Percentiles rank a stretch among this genome's conserved stretches.
These are phyloP conservation scores for Alternaria tenuissima DNA, from an alignment of 2,329 filamentous ascomycete species.

Conservation along the genomic window DNA sequence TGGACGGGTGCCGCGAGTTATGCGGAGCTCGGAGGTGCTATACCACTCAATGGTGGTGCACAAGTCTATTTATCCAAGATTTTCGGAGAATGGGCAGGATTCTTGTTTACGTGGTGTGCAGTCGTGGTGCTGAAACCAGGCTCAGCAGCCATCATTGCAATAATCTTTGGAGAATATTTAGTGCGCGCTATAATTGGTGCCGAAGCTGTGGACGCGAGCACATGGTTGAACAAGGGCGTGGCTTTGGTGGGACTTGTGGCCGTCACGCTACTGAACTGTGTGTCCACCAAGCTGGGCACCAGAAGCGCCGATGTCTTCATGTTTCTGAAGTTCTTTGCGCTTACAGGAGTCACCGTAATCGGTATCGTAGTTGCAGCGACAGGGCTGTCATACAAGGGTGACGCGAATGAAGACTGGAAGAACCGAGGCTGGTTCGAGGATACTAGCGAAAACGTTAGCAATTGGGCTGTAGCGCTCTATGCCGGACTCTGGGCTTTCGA, in stretches of 20 bases:
- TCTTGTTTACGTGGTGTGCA: conserved; percentile 95
- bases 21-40: conserved; percentile 93
- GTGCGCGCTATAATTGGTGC: conserved; percentile 85
- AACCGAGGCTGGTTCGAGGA: conserved; percentile 85
- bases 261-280: conserved; percentile 86
- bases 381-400: conserved; percentile 78
- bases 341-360: conserved; percentile 84
- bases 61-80: conserved; percentile 97
- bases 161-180: conserved; percentile 98
- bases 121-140: conserved; percentile 94
- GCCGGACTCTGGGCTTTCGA: conserved; percentile 98
- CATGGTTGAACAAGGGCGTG: conserved; percentile 90
- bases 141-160: conserved; percentile 90
- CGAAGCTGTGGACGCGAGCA: conserved; percentile 80
- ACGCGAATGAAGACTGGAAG: conserved; percentile 86
- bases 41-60: conserved; percentile 91
- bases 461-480: conserved; percentile 94
- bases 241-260: conserved; percentile 77
- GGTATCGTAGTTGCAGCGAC: conserved; percentile 90
- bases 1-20: conserved; percentile 97
- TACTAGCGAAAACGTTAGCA: conserved; percentile 79
- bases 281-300: conserved; percentile 88
- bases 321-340: conserved; percentile 93
- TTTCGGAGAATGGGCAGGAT: conserved; percentile 90
- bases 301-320: conserved; percentile 91